A percentile compares a stretch with the other conserved stretches of the same genome.
Conservation (phyloP, 148 eudicot genomes). For the Selenicereus undatus region DNA sequence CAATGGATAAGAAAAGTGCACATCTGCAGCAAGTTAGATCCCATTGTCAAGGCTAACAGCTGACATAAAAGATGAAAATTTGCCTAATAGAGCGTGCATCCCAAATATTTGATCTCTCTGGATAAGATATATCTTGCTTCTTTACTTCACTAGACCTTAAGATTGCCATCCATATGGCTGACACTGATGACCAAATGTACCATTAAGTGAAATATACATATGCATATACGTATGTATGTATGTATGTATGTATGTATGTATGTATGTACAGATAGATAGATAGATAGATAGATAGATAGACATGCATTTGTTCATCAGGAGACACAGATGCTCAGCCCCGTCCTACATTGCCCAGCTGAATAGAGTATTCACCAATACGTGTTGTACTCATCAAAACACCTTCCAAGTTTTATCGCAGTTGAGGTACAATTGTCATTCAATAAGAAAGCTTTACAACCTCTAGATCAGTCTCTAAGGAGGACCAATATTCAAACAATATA, state of each 20-base stretch:
- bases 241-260: no score
- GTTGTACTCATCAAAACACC: constrained; percentile 3
- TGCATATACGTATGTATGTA: no score
- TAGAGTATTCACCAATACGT: not conserved
- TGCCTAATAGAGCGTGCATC: not conserved
- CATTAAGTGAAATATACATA: not conserved
- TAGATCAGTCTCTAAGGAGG: no score
- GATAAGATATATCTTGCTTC: not conserved
- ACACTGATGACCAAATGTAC: not conserved
- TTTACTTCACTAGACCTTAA: not conserved
- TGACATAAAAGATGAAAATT: not conserved
- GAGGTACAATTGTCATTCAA: not conserved
- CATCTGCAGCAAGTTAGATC: constrained; percentile 46
- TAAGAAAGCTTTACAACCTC: not conserved
- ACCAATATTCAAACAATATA: no score
- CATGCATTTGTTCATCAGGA: not conserved
- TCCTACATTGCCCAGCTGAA: not conserved
- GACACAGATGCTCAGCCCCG: not conserved
- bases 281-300: no score
- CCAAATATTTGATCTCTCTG: not conserved
- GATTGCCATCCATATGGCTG: not conserved
- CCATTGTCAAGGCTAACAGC: constrained; percentile 2
- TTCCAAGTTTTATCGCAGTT: not conserved
- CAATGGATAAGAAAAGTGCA: constrained; percentile 90
- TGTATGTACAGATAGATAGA: no score